Evolutionary conservation across 495 filamentous ascomycete genomes (phyloP).

Genomic region (Penicillium longicatenatum): DNA sequence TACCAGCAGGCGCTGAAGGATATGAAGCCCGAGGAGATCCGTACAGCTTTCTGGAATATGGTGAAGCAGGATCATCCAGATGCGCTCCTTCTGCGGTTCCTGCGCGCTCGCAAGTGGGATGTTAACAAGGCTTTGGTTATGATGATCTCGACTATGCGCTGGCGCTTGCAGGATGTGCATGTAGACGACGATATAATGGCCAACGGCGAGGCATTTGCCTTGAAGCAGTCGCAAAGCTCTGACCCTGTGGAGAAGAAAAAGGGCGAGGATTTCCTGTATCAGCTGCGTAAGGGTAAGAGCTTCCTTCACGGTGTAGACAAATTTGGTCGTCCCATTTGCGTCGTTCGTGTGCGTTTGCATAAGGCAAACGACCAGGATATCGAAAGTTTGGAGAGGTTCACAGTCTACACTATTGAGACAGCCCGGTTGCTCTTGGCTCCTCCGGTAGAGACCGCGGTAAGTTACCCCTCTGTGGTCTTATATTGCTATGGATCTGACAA

Average conservation of each 20-base stretch:
- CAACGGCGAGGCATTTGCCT: conserved; percentile 70
- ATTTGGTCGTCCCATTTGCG: conserved; percentile 81
- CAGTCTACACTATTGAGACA: conserved; percentile 93
- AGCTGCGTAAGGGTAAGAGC: conserved; percentile 91
- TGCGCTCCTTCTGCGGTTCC: conserved; percentile 80
- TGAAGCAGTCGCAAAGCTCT: conserved; percentile 57
- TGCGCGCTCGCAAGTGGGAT: conserved; percentile 95
- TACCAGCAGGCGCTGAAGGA: conserved; percentile 78
- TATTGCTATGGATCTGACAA: conserved; percentile 21
- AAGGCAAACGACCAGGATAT: conserved; percentile 79
- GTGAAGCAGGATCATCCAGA: conserved; percentile 95
- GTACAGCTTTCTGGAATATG: conserved; percentile 90
- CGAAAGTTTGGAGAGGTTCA: conserved; percentile 79
- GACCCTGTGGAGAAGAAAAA: conserved; percentile 62
- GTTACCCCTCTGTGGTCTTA: conserved; percentile 23
- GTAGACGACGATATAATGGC: conserved; percentile 86
- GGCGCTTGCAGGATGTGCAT: conserved; percentile 77
- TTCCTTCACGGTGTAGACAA: conserved; percentile 89
- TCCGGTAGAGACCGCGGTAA: conserved; percentile 88
- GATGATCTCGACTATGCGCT: conserved; percentile 91
- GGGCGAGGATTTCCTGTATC: conserved; percentile 79
- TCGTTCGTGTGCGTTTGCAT: conserved; percentile 82
- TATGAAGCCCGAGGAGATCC: conserved; percentile 74
- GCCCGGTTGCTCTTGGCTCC: conserved; percentile 77
- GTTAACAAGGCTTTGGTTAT: conserved; percentile 91